Conservation (phyloP, 73 alveolate species). For the Paramecium primaurelia region DNA sequence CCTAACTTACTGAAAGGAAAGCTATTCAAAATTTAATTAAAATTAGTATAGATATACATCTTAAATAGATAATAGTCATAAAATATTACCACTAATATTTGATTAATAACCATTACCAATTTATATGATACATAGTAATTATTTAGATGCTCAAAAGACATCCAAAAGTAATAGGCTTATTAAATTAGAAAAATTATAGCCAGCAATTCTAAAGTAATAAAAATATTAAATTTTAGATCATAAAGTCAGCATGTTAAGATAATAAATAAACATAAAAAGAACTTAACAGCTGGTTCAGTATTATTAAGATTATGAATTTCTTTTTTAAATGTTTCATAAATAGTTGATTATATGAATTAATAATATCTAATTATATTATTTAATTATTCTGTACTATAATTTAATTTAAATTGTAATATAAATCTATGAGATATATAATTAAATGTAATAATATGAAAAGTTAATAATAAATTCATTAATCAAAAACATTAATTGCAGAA, state of each 20-base stretch:
- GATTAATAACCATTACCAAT: neutral
- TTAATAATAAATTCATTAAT: neutral
- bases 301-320: neutral
- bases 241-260: neutral
- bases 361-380: neutral
- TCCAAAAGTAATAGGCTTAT: neutral
- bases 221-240: neutral
- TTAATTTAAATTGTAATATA: no score
- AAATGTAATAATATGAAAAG: neutral
- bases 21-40: neutral
- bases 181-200: neutral
- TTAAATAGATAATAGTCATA: neutral
- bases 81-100: neutral
- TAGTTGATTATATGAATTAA: neutral
- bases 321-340: neutral
- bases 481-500: conserved; percentile 19
- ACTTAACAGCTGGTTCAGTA: neutral
- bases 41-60: neutral
- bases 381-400: no score
- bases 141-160: neutral
- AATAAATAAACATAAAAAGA: neutral
- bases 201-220: neutral
- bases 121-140: neutral
- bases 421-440: no score
- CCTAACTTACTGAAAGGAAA: neutral